A percentile compares a stretch with the other conserved stretches of the same genome.
Evolutionary conservation across 805 yeast species (phyloP).

Genomic region (Suhomyces pyralidae): DNA sequence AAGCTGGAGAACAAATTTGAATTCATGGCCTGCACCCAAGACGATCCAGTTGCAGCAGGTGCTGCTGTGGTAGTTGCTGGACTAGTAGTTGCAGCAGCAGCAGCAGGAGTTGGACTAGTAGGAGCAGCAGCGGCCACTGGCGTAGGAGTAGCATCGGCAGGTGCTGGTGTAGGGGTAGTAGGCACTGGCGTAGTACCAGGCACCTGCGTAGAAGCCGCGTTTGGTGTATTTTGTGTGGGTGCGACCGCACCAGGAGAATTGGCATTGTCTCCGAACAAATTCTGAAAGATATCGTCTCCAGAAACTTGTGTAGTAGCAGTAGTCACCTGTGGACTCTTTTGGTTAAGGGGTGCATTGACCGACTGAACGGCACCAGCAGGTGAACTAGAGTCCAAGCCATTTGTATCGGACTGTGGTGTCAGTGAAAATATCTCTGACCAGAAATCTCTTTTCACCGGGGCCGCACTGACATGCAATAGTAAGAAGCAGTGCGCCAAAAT

Average conservation of each 20-base stretch:
- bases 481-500: neutral
- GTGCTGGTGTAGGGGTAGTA: neutral
- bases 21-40: neutral
- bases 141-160: neutral
- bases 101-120: neutral
- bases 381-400: neutral
- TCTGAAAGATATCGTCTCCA: neutral
- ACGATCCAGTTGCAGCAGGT: neutral
- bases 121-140: neutral
- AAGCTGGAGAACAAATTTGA: neutral
- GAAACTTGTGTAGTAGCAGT: neutral
- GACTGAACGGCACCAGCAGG: neutral
- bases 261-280: neutral
- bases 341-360: neutral
- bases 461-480: neutral
- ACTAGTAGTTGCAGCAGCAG: neutral
- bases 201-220: neutral
- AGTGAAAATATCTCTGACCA: neutral
- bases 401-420: neutral
- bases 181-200: neutral
- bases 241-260: neutral
- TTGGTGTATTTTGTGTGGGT: neutral
- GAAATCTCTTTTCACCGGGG: slow-evolving; percentile 2
- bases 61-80: neutral
- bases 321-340: neutral